phyloP scores from a whole-genome alignment of 257 asterid species.

The Rauvolfia tetraphylla region DNA sequence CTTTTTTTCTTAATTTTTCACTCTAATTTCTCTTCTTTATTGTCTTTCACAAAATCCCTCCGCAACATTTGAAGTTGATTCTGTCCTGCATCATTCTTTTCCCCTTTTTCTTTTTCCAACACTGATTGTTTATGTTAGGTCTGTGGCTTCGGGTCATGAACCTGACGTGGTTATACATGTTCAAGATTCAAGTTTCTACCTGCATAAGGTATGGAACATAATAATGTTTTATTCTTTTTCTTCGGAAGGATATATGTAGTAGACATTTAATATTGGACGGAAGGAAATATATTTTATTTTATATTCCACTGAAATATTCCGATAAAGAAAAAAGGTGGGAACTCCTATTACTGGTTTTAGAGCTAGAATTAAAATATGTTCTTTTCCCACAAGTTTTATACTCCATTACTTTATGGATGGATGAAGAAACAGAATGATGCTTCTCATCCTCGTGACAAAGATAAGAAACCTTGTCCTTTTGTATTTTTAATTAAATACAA shows the following conservation, averaged over 20 bases:
- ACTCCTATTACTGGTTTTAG: too few relatives aligned
- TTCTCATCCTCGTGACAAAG: neutral
- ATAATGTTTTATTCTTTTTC: neutral
- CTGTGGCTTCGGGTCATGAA: slow-evolving; percentile 33
- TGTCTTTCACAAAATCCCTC: neutral
- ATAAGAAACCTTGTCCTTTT: too few relatives aligned
- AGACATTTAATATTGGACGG: too few relatives aligned
- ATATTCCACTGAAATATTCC: neutral
- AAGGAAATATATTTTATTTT: too few relatives aligned
- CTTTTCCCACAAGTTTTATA: too few relatives aligned
- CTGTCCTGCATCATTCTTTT: too few relatives aligned
- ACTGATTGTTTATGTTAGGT: slow-evolving; percentile 25
- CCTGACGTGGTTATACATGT: slow-evolving; percentile 66
- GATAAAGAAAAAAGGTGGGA: too few relatives aligned
- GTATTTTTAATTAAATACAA: too few relatives aligned
- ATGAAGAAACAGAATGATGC: neutral
- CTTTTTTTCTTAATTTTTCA: neutral
- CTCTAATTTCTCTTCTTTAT: neutral
- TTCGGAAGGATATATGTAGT: too few relatives aligned
- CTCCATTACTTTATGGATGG: neutral
- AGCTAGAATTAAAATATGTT: too few relatives aligned
- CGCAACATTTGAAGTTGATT: too few relatives aligned
- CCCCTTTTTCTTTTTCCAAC: neutral
- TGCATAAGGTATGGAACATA: slow-evolving; percentile 49
- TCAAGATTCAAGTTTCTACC: slow-evolving; percentile 47